Base-by-base conservation (phyloP, 2,329 filamentous ascomycete genomes). In the Fusarium verticillioides region DNA sequence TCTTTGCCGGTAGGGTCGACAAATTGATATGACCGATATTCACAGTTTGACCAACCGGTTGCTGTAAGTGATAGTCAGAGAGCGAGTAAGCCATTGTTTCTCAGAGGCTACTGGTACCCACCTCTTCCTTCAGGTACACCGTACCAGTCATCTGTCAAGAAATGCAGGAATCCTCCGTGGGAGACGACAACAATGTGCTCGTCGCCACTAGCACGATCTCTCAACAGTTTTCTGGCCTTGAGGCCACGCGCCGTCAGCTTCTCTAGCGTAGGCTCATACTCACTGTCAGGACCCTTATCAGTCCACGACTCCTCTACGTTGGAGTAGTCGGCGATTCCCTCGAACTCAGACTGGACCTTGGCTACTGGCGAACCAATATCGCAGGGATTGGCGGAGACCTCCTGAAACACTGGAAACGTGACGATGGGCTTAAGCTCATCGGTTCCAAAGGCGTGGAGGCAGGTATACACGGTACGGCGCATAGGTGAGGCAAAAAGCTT, bases 91-190 rank as follows among this genome's bases (percentile, higher is more conserved):
- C 18, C 16, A 16, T 28, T 12, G 40, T 21, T 36, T 19, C n/a
- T 52, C 32, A 26, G 9, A 32, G 28, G 34, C 12, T 30, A 19
- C 30, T 23, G 36, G 36, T 37, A 79, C 85, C 63, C 80, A 87
- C 86, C 83, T 66, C 69, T 71, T 1, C 77, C 76, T 7, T 85
- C 76, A 76, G 82, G 79, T 30, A 88, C 87, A 46, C 90, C 92
- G 60, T 90, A 85, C 90, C 91, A 97, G 78, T 97, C 94, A 74
- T 95, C 89, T 1, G 94, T 96, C 71, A 97, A 84, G 77, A 94
- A 97, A 81, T 97, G 95, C 77, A 97, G 80, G 75, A 95, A 93
- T 2, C 93, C 93, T 4, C 95, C 95, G 77, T 97, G 95, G 7
- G 94, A 92, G 12, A 97, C 94, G 4, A 95, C 86, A 0, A 92